Evolutionary conservation across 2,329 filamentous ascomycete species (phyloP), one percentile per base, ranked within the genome.

Genomic region (Cryphonectria nitschkei): DNA sequence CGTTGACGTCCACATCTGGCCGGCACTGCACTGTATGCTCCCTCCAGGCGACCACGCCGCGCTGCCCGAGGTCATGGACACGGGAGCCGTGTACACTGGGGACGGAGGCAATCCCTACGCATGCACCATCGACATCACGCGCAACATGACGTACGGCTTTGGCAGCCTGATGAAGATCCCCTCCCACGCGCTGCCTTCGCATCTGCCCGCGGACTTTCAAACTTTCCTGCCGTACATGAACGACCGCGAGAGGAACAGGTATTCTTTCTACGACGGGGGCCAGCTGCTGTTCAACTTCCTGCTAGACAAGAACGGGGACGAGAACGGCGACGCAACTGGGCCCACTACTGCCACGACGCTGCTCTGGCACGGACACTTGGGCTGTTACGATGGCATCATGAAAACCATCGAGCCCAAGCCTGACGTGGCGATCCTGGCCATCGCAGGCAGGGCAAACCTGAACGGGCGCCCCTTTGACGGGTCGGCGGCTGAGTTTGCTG

Each of bases 231-330:
- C 69, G 32, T 74, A 74, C 60, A 54, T 74, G 26, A 60, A 58
- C 8, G 73, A 74, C 41, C 69, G 70, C 11, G 68, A 70, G 14
- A 72, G 68, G 41, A 32, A 68, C 50, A 50, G 22, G 11, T 68
- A 68, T 34, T 75, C 73, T 9, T 68, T 72, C 58, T 75, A 68
- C 65, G 75, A 76, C 41, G 75, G 75, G n/a, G 75, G 75, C n/a
- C 76, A 77, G 50, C 54, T 77, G 14, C 72, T 75, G 73, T 76
- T 70, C 71, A 77, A 76, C 65, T 73, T 77, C 22, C 13, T 77
- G 0, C 34, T 76, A 3, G 74, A 68, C 5, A 67, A 72, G n/a
- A 74, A 75, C 62, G 65, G 22, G 19, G 43, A 7, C 0, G 43
- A 1, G 14, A 22, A n/a, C 22, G 46, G 19, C 22, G 46, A 56